A percentile compares a stretch with the other conserved stretches of the same genome.
These are phyloP conservation scores for Huntiella savannae DNA, from an alignment of 2,329 filamentous ascomycete genomes.

Conservation along the genomic window DNA sequence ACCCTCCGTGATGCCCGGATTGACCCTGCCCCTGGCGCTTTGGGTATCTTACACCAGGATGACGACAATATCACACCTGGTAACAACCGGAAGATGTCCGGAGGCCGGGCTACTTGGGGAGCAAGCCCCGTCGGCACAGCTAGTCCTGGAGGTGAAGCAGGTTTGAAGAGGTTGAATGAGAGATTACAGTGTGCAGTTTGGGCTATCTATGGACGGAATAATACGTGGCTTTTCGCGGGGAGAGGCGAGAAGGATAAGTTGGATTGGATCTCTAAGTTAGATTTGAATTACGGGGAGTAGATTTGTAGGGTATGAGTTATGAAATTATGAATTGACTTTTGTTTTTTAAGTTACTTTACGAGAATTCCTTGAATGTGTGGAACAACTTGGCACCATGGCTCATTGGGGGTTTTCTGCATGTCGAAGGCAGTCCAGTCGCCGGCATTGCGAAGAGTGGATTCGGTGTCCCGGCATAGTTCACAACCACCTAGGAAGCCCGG, in stretches of 20 bases:
- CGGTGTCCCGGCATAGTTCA: slow-evolving; percentile 29
- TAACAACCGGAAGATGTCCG: slow-evolving; percentile 18
- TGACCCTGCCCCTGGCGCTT: slow-evolving; percentile 76
- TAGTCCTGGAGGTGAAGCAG: slow-evolving; percentile 18
- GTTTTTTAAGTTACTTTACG: slow-evolving; percentile 25
- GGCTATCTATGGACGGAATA: slow-evolving; percentile 83
- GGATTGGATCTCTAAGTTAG: slow-evolving; percentile 91
- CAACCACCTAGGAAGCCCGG: slow-evolving; percentile 32
- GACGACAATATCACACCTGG: slow-evolving; percentile 26
- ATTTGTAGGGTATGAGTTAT: background rate
- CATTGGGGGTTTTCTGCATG: slow-evolving; percentile 21
- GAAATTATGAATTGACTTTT: background rate
- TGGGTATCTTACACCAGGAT: slow-evolving; percentile 45
- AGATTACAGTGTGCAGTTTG: slow-evolving; percentile 58
- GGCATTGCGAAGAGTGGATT: slow-evolving; percentile 25
- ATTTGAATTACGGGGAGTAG: slow-evolving; percentile 44
- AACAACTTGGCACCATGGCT: slow-evolving; percentile 24
- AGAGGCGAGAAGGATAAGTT: slow-evolving; percentile 80
- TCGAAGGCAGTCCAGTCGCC: slow-evolving; percentile 33
- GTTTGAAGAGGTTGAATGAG: slow-evolving; percentile 35
- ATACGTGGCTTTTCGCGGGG: slow-evolving; percentile 87
- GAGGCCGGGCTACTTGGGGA: slow-evolving; percentile 32
- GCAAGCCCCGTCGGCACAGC: slow-evolving; percentile 16
- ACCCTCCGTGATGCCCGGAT: slow-evolving; percentile 80
- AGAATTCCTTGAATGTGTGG: slow-evolving; percentile 34